A percentile compares a stretch with the other conserved stretches of the same genome.
phyloP scores from a whole-genome alignment of 2,329 filamentous ascomycete genomes.

The Aspergillus sergii region DNA sequence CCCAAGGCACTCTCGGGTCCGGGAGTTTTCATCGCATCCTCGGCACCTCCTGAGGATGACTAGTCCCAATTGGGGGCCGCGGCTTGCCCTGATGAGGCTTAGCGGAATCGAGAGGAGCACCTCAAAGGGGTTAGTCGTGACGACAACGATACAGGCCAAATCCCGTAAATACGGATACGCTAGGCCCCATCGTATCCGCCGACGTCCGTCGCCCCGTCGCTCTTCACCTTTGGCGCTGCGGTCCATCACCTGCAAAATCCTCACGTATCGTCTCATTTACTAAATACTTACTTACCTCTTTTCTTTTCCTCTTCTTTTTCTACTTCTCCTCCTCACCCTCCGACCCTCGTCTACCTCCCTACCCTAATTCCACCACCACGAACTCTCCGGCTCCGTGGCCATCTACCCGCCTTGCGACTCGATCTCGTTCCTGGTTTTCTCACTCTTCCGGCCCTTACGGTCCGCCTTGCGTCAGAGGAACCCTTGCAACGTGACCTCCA shows the following conservation, averaged over 20 bases:
- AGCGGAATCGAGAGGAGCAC: slow-evolving; percentile 5
- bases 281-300: slow-evolving; percentile 8
- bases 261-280: slow-evolving; percentile 16
- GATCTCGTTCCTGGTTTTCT: slow-evolving; percentile 23
- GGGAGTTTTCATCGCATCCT: slow-evolving; percentile 1
- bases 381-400: slow-evolving; percentile 28
- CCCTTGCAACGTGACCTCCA: slow-evolving; percentile 34
- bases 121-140: slow-evolving; percentile 24
- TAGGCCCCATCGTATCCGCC: slow-evolving; percentile 20
- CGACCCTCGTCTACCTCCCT: slow-evolving; percentile 17
- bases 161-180: slow-evolving; percentile 32
- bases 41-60: slow-evolving; percentile 4
- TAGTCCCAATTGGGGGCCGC: neutral
- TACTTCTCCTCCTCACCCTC: slow-evolving; percentile 10
- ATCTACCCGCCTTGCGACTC: slow-evolving; percentile 21
- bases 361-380: slow-evolving; percentile 3
- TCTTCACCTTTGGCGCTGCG: slow-evolving; percentile 12
- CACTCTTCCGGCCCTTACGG: slow-evolving; percentile 24
- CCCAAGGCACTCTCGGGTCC: slow-evolving; percentile 7
- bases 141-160: slow-evolving; percentile 29
- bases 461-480: slow-evolving; percentile 33
- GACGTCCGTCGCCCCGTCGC: slow-evolving; percentile 23
- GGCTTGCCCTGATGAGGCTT: slow-evolving; percentile 6
- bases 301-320: slow-evolving; percentile 14
- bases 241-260: slow-evolving; percentile 7